A percentile compares a stretch with the other conserved stretches of the same genome.
Conservation (phyloP, 2,329 filamentous ascomycete species). For the Lasiodiplodia citricola region DNA sequence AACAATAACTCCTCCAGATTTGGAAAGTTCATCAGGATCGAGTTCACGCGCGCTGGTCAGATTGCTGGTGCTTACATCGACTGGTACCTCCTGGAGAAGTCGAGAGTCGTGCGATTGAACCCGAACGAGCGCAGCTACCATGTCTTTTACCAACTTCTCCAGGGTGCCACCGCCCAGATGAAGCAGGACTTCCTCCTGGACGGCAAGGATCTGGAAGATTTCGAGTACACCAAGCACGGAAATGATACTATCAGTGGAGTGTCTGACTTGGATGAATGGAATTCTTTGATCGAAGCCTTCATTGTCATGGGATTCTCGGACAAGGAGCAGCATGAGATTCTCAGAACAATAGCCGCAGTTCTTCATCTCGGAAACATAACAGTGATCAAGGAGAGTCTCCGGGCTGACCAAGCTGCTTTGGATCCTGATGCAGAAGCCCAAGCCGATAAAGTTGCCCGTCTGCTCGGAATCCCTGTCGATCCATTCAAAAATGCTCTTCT, state of each 20-base stretch:
- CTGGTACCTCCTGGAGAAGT: slow-evolving; percentile 98
- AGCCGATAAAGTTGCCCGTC: slow-evolving; percentile 77
- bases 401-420: slow-evolving; percentile 87
- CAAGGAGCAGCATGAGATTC: slow-evolving; percentile 79
- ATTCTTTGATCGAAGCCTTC: slow-evolving; percentile 87
- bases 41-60: slow-evolving; percentile 84
- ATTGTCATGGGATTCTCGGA: slow-evolving; percentile 91
- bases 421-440: slow-evolving; percentile 75
- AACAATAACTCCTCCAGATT: slow-evolving; percentile 99
- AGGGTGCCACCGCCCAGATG: slow-evolving; percentile 75
- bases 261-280: slow-evolving; percentile 91
- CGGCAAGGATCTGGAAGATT: slow-evolving; percentile 79
- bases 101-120: slow-evolving; percentile 90
- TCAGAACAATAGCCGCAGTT: slow-evolving; percentile 87
- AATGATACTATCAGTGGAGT: slow-evolving; percentile 91
- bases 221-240: slow-evolving; percentile 87
- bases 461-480: slow-evolving; percentile 84
- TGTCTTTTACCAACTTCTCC: slow-evolving; percentile 93
- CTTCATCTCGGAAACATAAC: slow-evolving; percentile 91
- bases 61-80: slow-evolving; percentile 97
- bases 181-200: slow-evolving; percentile 79
- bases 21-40: slow-evolving; percentile 97
- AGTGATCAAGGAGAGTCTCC: slow-evolving; percentile 87
- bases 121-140: slow-evolving; percentile 93
- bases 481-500: slow-evolving; percentile 87